phyloP scores from a whole-genome alignment of 169 alveolate genomes.

The Plasmodium berghei region DNA sequence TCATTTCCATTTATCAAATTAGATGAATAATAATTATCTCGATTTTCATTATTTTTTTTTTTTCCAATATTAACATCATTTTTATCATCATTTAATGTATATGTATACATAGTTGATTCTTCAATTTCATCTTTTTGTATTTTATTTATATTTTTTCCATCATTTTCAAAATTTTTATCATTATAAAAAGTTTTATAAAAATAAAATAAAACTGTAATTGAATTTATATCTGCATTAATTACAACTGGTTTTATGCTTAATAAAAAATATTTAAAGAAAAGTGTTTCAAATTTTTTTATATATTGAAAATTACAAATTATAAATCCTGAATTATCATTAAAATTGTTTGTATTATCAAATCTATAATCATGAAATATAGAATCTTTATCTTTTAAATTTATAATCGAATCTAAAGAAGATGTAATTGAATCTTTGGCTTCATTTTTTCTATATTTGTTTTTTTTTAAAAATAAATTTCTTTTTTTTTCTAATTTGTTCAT shows the following conservation, averaged over 20 bases:
- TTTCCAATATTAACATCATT: no score
- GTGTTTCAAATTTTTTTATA: conserved; percentile 46
- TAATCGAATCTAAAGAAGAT: not conserved
- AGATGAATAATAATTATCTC: conserved; percentile 11
- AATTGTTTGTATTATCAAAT: not conserved
- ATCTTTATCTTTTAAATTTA: not conserved
- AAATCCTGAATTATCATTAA: conserved; percentile 1
- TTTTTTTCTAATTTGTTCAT: conserved; percentile 24
- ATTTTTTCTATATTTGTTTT: not conserved
- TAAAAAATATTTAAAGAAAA: conserved; percentile 44
- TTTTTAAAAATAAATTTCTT: conserved; percentile 44
- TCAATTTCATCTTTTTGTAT: not conserved
- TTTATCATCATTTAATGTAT: not conserved
- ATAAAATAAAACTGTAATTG: conserved; percentile 48
- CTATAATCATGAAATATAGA: not conserved
- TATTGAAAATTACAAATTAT: conserved; percentile 55
- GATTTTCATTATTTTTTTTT: not conserved
- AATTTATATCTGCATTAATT: conserved; percentile 52
- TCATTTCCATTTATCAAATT: not conserved
- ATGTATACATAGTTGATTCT: not conserved
- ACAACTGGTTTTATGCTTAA: conserved; percentile 57
- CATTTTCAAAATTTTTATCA: conserved; percentile 9
- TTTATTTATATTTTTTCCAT: conserved; percentile 7
- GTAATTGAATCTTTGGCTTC: not conserved
- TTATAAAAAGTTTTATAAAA: conserved; percentile 55